These are phyloP conservation scores for Magnusiomyces fungicola DNA, from an alignment of 1,139 yeast species.

Conservation along the genomic window DNA sequence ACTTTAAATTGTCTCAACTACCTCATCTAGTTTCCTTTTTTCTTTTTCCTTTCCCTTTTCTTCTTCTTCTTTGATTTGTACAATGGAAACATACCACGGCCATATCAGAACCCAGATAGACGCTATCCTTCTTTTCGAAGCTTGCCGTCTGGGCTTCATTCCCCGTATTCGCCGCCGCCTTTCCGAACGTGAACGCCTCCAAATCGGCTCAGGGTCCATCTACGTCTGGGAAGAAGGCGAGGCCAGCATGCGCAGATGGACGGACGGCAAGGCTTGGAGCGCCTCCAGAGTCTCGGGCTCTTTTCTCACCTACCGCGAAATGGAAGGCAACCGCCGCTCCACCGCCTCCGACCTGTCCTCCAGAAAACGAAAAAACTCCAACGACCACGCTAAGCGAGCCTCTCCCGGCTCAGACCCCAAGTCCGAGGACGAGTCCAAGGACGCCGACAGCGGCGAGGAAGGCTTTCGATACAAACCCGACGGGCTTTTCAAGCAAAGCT, in stretches of 20 bases:
- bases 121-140: constrained; percentile 51
- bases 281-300: constrained; percentile 54
- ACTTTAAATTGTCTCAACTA: background rate
- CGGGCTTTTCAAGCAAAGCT: constrained; percentile 54
- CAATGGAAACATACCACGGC: constrained; percentile 49
- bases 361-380: constrained; percentile 11
- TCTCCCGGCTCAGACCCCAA: constrained; percentile 1
- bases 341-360: background rate
- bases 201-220: constrained; percentile 44
- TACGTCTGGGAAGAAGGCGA: constrained; percentile 56
- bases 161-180: constrained; percentile 47
- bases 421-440: constrained; percentile 5
- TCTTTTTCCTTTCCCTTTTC: background rate
- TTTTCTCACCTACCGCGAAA: constrained; percentile 49
- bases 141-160: constrained; percentile 41
- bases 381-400: constrained; percentile 6
- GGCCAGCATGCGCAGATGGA: constrained; percentile 59
- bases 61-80: background rate
- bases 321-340: constrained; percentile 33
- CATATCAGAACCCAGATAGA: constrained; percentile 44
- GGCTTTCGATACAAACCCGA: constrained; percentile 36
- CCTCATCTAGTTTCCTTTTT: background rate
- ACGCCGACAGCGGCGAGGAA: constrained; percentile 19
- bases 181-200: constrained; percentile 43
- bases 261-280: constrained; percentile 57